Conservation (phyloP, 768 basidiomycete species). For the Kondoa malvinella region DNA sequence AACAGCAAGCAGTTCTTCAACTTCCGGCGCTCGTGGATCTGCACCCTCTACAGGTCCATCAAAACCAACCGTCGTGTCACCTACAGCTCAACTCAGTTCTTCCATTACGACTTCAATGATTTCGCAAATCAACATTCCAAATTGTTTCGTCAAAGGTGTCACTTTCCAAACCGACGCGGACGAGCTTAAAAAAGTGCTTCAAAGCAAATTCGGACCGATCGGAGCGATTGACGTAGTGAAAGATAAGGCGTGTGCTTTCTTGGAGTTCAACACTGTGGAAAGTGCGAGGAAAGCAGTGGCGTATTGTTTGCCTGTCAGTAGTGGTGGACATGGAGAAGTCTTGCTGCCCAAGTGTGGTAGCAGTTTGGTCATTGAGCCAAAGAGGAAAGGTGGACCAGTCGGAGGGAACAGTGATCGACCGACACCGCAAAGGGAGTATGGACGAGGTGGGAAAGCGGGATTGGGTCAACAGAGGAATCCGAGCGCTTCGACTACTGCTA, state of each 20-base stretch:
- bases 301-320: constrained; percentile 45
- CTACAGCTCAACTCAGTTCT: neutral
- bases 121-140: constrained; percentile 45
- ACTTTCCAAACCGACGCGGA: constrained; percentile 45
- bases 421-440: too few relatives aligned
- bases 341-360: constrained; percentile 35
- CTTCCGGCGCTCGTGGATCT: neutral
- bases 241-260: constrained; percentile 76
- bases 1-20: neutral
- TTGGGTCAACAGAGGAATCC: neutral
- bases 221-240: constrained; percentile 81
- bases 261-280: constrained; percentile 66
- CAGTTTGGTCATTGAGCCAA: constrained; percentile 21
- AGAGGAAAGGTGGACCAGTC: constrained; percentile 3
- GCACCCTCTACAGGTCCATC: neutral
- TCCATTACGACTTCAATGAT: neutral
- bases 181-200: constrained; percentile 41
- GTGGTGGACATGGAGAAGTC: constrained; percentile 81
- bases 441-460: too few relatives aligned
- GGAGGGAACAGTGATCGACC: too few relatives aligned
- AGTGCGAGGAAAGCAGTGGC: constrained; percentile 71
- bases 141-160: constrained; percentile 89
- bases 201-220: constrained; percentile 55
- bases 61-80: neutral
- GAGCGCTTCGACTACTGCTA: neutral